Conservation (phyloP, 768 basidiomycete genomes). For the Pulveroboletus sp. region DNA sequence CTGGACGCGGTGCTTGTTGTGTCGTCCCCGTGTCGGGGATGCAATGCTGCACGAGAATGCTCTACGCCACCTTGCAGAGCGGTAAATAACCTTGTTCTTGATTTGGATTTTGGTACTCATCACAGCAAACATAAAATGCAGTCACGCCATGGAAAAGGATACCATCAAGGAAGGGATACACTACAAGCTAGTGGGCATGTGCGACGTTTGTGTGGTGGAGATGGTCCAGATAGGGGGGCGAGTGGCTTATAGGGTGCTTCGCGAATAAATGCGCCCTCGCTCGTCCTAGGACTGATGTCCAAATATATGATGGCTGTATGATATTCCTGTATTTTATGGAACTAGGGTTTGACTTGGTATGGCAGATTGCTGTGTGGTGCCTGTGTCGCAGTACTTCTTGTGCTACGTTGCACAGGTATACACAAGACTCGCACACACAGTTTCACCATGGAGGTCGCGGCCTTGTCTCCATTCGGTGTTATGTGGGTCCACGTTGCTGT, state of each 20-base stretch:
- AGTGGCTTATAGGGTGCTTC: neutral
- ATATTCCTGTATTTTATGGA: conserved; percentile 2
- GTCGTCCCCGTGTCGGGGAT: conserved; percentile 5
- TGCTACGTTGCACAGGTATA: neutral
- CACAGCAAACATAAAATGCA: neutral
- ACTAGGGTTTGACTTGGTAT: conserved; percentile 2
- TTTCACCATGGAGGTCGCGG: conserved; percentile 3
- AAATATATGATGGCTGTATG: neutral
- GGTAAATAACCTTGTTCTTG: neutral
- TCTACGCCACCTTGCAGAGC: neutral
- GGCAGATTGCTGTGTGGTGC: conserved; percentile 13
- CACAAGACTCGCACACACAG: neutral
- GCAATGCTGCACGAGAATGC: neutral
- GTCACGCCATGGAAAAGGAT: neutral
- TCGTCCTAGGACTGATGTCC: too few relatives aligned
- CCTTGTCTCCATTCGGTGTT: conserved; percentile 4
- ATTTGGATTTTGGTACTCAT: neutral
- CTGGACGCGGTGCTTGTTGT: conserved; percentile 9
- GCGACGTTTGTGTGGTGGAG: conserved; percentile 1
- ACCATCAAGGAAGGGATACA: conserved; percentile 1
- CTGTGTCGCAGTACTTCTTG: neutral
- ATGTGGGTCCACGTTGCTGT: conserved; percentile 24
- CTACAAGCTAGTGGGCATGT: neutral
- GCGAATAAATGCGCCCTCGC: neutral
- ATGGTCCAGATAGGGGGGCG: neutral